Conservation (phyloP, 75 land plant species). For the Chamaecyparis obtusa region DNA sequence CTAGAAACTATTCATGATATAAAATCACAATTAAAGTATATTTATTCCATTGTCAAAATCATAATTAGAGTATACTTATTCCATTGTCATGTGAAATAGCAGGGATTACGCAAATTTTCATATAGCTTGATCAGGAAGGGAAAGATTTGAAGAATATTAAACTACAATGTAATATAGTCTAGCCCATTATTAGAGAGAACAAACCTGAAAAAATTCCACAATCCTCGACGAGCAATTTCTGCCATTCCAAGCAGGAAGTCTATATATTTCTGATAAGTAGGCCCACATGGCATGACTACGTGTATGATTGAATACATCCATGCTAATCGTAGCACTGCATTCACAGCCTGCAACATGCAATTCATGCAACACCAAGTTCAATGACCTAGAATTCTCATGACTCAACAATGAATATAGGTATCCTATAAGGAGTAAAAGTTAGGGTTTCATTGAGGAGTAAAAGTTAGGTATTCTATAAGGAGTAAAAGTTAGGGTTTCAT, state of each 20-base stretch:
- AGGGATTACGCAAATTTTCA: too few relatives aligned
- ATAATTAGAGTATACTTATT: too few relatives aligned
- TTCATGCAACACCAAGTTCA: background rate
- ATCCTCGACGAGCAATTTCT: slow-evolving; percentile 47
- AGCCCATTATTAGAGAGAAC: background rate
- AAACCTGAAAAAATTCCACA: slow-evolving; percentile 61
- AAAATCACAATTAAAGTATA: too few relatives aligned
- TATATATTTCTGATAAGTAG: slow-evolving; percentile 22
- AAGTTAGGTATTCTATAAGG: background rate
- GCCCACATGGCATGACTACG: background rate
- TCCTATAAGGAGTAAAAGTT: background rate
- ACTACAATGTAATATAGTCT: too few relatives aligned
- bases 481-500: background rate
- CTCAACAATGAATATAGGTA: background rate
- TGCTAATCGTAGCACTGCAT: slow-evolving; percentile 46
- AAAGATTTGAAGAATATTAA: too few relatives aligned
- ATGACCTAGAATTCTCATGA: background rate
- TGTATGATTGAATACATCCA: slow-evolving; percentile 48
- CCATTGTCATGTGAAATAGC: too few relatives aligned
- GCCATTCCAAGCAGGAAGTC: slow-evolving; percentile 18
- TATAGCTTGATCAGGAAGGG: too few relatives aligned
- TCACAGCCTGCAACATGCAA: slow-evolving; percentile 30
- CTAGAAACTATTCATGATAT: too few relatives aligned
- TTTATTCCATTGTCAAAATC: too few relatives aligned
- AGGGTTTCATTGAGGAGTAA: too few relatives aligned